Conservation (phyloP, 192 early-diverging fungal genomes). For the Phlyctochytrium planicorne region DNA sequence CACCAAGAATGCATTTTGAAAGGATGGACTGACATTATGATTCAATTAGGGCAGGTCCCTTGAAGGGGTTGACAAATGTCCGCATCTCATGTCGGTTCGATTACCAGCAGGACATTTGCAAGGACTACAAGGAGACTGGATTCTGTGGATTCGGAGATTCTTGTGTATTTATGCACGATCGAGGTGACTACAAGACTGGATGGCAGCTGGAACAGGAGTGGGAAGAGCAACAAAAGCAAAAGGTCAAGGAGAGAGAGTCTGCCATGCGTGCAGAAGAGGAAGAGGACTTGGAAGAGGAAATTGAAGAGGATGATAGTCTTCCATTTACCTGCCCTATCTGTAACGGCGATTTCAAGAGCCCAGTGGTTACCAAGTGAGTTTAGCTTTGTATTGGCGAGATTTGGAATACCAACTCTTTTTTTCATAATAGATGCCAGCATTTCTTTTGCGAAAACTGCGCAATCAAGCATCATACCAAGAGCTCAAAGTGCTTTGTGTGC, state of each 20-base stretch:
- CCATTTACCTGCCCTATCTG: constrained; percentile 98
- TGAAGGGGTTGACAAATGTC: constrained; percentile 67
- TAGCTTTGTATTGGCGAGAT: constrained; percentile 14
- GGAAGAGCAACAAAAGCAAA: constrained; percentile 76
- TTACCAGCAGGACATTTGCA: constrained; percentile 98
- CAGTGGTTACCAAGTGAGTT: constrained; percentile 81
- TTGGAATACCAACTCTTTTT: constrained; percentile 8
- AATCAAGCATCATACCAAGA: constrained; percentile 75
- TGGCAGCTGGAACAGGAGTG: constrained; percentile 98
- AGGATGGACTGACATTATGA: neutral
- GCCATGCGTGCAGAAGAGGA: constrained; percentile 38
- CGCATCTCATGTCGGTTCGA: constrained; percentile 85
- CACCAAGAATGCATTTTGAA: neutral
- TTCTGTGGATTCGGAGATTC: constrained; percentile 96
- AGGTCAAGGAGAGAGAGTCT: constrained; percentile 26
- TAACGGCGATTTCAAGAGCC: constrained; percentile 80
- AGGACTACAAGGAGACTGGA: constrained; percentile 86
- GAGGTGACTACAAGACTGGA: constrained; percentile 93
- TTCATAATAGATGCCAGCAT: constrained; percentile 71
- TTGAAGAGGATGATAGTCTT: constrained; percentile 73
- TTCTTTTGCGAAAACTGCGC: constrained; percentile 98
- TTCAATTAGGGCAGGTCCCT: constrained; percentile 66
- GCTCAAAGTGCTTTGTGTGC: constrained; percentile 90
- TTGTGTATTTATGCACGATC: constrained; percentile 97
- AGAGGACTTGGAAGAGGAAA: constrained; percentile 41